These are phyloP conservation scores for Diaporthe vaccinii DNA, from an alignment of 2,329 filamentous ascomycete species.

Conservation along the genomic window DNA sequence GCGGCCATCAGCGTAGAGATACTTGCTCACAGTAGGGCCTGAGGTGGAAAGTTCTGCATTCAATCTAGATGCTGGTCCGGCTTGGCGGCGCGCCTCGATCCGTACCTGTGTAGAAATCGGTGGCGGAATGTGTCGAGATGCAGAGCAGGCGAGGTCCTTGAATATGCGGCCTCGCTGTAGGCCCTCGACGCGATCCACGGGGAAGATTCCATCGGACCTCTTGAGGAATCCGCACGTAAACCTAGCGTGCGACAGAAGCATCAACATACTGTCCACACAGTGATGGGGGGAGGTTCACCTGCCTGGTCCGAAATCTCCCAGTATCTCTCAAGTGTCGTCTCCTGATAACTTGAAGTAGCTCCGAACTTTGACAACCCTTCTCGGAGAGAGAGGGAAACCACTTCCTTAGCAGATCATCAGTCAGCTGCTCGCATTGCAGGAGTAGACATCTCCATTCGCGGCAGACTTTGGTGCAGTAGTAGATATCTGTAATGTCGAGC, in stretches of 20 bases:
- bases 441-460: slow-evolving; percentile 23
- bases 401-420: not conserved
- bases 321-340: slow-evolving; percentile 13
- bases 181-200: slow-evolving; percentile 12
- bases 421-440: not conserved
- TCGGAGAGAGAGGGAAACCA: not conserved
- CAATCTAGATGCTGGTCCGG: not conserved
- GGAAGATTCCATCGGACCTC: not conserved
- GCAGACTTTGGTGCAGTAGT: slow-evolving; percentile 25
- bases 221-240: not conserved
- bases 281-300: not conserved
- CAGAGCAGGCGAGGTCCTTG: not conserved
- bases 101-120: not conserved
- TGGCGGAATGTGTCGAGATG: not conserved
- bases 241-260: not conserved
- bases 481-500: slow-evolving; percentile 21
- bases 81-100: not conserved
- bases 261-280: not conserved
- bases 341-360: not conserved
- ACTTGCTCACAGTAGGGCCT: not conserved
- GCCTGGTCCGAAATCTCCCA: slow-evolving; percentile 22
- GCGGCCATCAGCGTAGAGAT: not conserved
- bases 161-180: slow-evolving; percentile 16
- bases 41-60: not conserved
- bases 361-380: too few relatives aligned